phyloP scores from a whole-genome alignment of 2,329 filamentous ascomycete genomes.

The Penicillium brasilianum region DNA sequence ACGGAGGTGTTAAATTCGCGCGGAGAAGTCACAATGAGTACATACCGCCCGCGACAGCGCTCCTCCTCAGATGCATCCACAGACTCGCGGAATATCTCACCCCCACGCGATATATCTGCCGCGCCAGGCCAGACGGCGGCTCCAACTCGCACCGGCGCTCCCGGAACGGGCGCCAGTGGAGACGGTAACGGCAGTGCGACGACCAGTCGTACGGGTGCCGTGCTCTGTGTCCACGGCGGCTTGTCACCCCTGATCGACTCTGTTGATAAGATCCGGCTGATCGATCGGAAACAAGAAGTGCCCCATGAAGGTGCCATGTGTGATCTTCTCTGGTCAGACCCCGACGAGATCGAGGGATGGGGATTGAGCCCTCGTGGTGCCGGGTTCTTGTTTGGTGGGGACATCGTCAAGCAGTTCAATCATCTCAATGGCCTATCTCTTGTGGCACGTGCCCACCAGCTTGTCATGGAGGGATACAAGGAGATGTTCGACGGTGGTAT shows the following conservation, averaged over 20 bases:
- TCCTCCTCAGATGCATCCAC: slow-evolving; percentile 41
- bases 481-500: slow-evolving; percentile 98
- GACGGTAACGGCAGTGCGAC: slow-evolving; percentile 60
- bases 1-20: slow-evolving; percentile 90
- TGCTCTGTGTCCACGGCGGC: slow-evolving; percentile 94
- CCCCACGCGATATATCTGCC: slow-evolving; percentile 50
- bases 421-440: slow-evolving; percentile 89
- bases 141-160: slow-evolving; percentile 67
- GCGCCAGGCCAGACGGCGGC: slow-evolving; percentile 46
- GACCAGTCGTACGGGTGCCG: slow-evolving; percentile 71
- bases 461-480: slow-evolving; percentile 99
- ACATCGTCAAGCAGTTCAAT: slow-evolving; percentile 96
- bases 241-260: slow-evolving; percentile 89
- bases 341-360: slow-evolving; percentile 98
- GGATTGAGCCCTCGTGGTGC: slow-evolving; percentile 91
- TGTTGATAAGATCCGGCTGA: slow-evolving; percentile 91
- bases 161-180: slow-evolving; percentile 78
- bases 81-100: slow-evolving; percentile 45
- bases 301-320: slow-evolving; percentile 99
- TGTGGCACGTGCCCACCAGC: slow-evolving; percentile 91
- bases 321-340: slow-evolving; percentile 96
- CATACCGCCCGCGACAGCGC: slow-evolving; percentile 42
- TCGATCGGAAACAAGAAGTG: slow-evolving; percentile 97
- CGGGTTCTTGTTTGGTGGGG: slow-evolving; percentile 91
- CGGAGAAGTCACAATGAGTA: slow-evolving; percentile 73